Base-by-base conservation (phyloP, 2,329 filamentous ascomycete genomes). In the Fusarium sp. region DNA sequence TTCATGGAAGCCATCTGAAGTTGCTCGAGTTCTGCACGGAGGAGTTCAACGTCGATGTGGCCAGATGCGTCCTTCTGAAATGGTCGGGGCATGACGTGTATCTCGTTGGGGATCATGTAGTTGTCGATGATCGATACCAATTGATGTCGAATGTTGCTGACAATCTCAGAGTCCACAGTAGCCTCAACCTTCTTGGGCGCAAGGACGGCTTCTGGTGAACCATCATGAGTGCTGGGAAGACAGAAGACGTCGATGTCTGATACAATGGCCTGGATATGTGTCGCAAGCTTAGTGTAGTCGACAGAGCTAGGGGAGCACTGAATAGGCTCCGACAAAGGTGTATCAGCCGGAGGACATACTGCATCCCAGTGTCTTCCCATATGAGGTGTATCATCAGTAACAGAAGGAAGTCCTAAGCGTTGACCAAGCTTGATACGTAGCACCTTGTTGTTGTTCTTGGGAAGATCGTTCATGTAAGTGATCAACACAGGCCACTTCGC, bases 361-460 rank as follows among this genome's bases (percentile, higher is more conserved):
- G 61, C 63, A 17, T 66, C 61, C 61, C 61, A 66, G 7, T 66
- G 52, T 5, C 63, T 25, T 0, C 4, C 50, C 52, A 66, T 66
- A 0, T 50, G 56, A 1, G 63, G 14, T 0, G 61, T 66, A 11
- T 66, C 33, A 27, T 66, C 61, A 1, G 50, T 22, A 2, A 59
- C 15, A 3, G 7, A 35, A 1, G 45, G 44, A 4, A 66, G 27
- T 1, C 39, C 50, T 6, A 66, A 10, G 0, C 63, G 31, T 9
- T 60, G 45, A 0, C 42, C 52, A 7, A 66, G 61, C 8, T 35
- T 66, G 4, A 66, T 66, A 15, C 63, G 18, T 1, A 66, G 33
- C 0, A 66, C 62, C 11, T 66, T 66, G 17, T 56, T 56, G n/a
- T 66, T 66, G 38, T 66, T 66, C 50, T 66, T 66, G 1, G 63